Evolutionary conservation across 2,329 filamentous ascomycete species (phyloP).

Genomic region (Didymella keratinophila): DNA sequence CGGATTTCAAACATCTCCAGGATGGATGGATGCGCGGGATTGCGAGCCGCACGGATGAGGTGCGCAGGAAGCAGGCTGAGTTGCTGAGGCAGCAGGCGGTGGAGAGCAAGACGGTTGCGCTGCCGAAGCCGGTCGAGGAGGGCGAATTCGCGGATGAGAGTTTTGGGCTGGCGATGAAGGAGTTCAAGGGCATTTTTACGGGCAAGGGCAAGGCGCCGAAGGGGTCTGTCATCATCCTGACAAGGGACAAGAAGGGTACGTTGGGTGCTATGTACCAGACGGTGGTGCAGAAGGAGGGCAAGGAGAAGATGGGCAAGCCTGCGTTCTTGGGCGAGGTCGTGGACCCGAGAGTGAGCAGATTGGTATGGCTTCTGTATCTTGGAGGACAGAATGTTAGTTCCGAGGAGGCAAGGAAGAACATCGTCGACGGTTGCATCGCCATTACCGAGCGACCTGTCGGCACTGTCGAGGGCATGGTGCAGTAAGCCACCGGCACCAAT

Average conservation of each 20-base stretch:
- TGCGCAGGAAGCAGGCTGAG: conserved; percentile 44
- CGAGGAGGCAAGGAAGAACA: conserved; percentile 78
- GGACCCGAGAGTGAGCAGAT: conserved; percentile 80
- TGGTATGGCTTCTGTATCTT: conserved; percentile 91
- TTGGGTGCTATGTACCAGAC: conserved; percentile 55
- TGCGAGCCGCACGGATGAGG: conserved; percentile 71
- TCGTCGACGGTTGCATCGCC: conserved; percentile 86
- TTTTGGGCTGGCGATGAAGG: conserved; percentile 76
- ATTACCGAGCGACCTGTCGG: conserved; percentile 89
- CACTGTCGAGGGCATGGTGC: conserved; percentile 71
- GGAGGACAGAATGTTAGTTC: conserved; percentile 87
- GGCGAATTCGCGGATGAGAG: conserved; percentile 71
- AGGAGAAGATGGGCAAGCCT: conserved; percentile 55
- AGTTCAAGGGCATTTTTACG: conserved; percentile 84
- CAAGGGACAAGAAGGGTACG: conserved; percentile 69
- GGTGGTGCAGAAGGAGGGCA: conserved; percentile 35
- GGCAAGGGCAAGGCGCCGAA: conserved; percentile 80
- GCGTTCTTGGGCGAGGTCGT: conserved; percentile 72
- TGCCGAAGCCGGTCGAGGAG: conserved; percentile 45
- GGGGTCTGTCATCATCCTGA: conserved; percentile 76
- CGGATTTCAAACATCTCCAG: conserved; percentile 89
- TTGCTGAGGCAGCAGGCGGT: conserved; percentile 54
- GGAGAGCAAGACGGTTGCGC: conserved; percentile 45
- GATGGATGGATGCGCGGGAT: conserved; percentile 92
- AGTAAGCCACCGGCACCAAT: not conserved